Conservation (phyloP, 2,329 filamentous ascomycete genomes). For the Ustulina deusta region DNA sequence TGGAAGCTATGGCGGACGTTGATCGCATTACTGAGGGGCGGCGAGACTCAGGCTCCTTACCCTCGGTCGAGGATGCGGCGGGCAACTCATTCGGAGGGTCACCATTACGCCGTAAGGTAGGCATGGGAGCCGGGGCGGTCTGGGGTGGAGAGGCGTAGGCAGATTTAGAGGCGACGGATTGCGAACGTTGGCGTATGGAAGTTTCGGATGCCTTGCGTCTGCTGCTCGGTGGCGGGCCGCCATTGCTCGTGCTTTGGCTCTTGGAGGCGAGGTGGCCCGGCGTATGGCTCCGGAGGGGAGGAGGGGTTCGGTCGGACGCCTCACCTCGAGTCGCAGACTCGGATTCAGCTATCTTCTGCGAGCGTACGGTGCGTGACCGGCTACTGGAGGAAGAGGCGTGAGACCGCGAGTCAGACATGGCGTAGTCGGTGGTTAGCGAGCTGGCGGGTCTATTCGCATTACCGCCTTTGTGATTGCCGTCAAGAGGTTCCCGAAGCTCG, state of each 20-base stretch:
- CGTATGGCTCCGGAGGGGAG: slow-evolving; percentile 68
- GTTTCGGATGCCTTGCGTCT: slow-evolving; percentile 65
- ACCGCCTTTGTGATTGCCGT: slow-evolving; percentile 26
- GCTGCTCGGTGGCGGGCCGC: slow-evolving; percentile 43
- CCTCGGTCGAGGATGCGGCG: slow-evolving; percentile 49
- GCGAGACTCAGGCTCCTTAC: slow-evolving; percentile 49
- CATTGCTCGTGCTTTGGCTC: slow-evolving; percentile 52
- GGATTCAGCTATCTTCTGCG: slow-evolving; percentile 61
- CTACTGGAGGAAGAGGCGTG: slow-evolving; percentile 49
- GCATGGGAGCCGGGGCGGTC: slow-evolving; percentile 47
- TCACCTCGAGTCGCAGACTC: slow-evolving; percentile 47
- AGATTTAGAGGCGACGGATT: slow-evolving; percentile 59
- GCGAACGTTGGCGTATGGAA: slow-evolving; percentile 66
- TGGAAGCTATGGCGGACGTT: slow-evolving; percentile 62
- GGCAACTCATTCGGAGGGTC: slow-evolving; percentile 45
- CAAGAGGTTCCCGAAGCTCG: slow-evolving; percentile 18
- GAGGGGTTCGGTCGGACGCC: slow-evolving; percentile 52
- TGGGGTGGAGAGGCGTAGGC: slow-evolving; percentile 48
- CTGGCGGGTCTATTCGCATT: slow-evolving; percentile 38
- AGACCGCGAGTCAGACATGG: slow-evolving; percentile 52
- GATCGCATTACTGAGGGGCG: slow-evolving; percentile 63
- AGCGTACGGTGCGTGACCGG: slow-evolving; percentile 62
- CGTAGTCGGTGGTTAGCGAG: slow-evolving; percentile 32
- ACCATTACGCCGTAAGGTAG: slow-evolving; percentile 47
- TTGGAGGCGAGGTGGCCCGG: slow-evolving; percentile 71